Conservation (phyloP, 116 monocot species). For the Phalaenopsis hybrid region DNA sequence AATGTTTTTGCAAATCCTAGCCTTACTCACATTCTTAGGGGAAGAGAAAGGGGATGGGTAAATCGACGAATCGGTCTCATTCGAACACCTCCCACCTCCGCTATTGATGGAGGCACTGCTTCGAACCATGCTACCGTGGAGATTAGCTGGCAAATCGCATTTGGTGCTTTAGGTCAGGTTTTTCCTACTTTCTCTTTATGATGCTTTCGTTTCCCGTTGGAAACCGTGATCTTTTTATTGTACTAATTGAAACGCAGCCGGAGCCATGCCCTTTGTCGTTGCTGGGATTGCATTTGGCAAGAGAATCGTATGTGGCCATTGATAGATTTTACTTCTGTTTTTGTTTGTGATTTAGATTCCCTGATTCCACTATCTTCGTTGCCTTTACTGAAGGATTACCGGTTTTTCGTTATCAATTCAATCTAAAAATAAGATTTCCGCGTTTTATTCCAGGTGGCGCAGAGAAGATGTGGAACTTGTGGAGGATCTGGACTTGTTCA, state of each 20-base stretch:
- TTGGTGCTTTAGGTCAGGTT: slow-evolving; percentile 56
- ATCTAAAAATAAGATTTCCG: background rate
- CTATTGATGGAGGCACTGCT: slow-evolving; percentile 29
- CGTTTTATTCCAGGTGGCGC: slow-evolving; percentile 33
- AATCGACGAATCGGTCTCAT: background rate
- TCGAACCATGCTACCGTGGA: slow-evolving; percentile 26
- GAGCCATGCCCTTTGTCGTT: slow-evolving; percentile 61
- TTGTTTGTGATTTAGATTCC: no score
- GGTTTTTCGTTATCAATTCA: background rate
- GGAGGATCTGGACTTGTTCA: slow-evolving; percentile 68
- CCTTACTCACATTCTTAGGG: background rate
- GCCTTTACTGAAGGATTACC: background rate
- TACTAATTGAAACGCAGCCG: slow-evolving; percentile 38
- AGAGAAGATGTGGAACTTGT: slow-evolving; percentile 63
- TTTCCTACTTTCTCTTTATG: background rate
- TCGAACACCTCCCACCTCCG: slow-evolving; percentile 2
- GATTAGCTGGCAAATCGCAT: slow-evolving; percentile 71
- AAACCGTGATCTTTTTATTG: background rate
- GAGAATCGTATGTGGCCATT: slow-evolving; percentile 53
- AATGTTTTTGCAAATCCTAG: background rate
- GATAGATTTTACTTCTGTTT: background rate
- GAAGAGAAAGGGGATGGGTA: no score
- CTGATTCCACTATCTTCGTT: background rate
- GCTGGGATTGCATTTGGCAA: slow-evolving; percentile 85
- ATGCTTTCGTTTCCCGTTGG: background rate